Evolutionary conservation across 148 eudicot genomes (phyloP).

Genomic region (Bassia scoparia): DNA sequence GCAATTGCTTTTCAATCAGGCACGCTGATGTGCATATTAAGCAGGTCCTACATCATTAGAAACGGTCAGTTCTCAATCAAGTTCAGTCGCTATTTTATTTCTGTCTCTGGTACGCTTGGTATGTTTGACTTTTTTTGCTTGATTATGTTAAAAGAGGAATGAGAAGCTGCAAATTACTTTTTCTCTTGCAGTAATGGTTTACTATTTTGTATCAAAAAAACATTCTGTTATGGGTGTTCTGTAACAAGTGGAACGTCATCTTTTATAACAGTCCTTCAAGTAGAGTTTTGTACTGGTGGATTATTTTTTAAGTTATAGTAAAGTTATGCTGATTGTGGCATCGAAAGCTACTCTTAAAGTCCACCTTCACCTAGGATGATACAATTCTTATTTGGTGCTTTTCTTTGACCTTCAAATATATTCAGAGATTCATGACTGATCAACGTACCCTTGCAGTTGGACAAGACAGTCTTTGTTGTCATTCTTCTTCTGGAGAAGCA

Average conservation of each 20-base stretch:
- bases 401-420: not conserved
- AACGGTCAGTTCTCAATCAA: slow-evolving; percentile 45
- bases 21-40: slow-evolving; percentile 74
- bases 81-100: not conserved
- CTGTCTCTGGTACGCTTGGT: not conserved
- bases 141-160: not conserved
- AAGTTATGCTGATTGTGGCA: not conserved
- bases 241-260: not conserved
- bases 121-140: not conserved
- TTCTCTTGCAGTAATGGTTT: not conserved
- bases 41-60: slow-evolving; percentile 85
- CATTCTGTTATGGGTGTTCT: not conserved
- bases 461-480: slow-evolving; percentile 89
- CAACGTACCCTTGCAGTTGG: slow-evolving; percentile 64
- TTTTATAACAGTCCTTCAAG: not conserved
- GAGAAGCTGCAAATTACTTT: not conserved
- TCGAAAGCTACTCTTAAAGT: not conserved
- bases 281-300: not conserved
- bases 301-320: not conserved
- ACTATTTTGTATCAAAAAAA: not conserved
- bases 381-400: not conserved
- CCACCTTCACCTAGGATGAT: not conserved
- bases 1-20: slow-evolving; percentile 96
- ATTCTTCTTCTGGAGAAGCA: slow-evolving; percentile 98
- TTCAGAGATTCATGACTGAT: not conserved